Percentiles rank a stretch among this genome's conserved stretches.
Conservation (phyloP, 148 eudicot species). For the Rhododendron simsii region DNA sequence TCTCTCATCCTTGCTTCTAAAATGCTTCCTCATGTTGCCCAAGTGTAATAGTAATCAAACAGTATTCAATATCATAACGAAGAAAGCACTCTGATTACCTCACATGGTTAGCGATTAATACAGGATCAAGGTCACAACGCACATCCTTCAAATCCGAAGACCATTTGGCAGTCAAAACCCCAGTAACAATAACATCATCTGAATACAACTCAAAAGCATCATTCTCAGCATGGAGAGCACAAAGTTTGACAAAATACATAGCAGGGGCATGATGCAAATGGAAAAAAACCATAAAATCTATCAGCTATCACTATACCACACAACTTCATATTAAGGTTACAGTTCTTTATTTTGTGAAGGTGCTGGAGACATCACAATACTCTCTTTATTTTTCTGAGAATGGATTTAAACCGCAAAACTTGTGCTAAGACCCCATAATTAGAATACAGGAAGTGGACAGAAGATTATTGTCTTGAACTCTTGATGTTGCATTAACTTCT, state of each 20-base stretch:
- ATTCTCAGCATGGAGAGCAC: not conserved
- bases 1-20: not conserved
- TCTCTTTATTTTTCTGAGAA: not conserved
- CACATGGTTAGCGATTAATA: slow-evolving; percentile 72
- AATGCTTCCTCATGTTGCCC: not conserved
- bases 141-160: slow-evolving; percentile 86
- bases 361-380: not conserved
- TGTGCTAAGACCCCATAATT: not conserved
- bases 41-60: not conserved
- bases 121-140: slow-evolving; percentile 92
- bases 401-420: not conserved
- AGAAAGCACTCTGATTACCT: slow-evolving; percentile 27
- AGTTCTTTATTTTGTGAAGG: not conserved
- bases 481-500: not conserved
- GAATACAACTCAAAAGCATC: slow-evolving; percentile 2
- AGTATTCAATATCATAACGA: not conserved
- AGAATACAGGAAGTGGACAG: not conserved
- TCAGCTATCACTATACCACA: not conserved
- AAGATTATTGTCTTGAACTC: not conserved
- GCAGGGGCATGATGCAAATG: not conserved
- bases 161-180: slow-evolving; percentile 90
- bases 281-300: not conserved
- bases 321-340: not conserved
- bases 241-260: not conserved
- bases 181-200: slow-evolving; percentile 87